Base-by-base conservation (phyloP, 1,139 yeast genomes). In the Hanseniaspora uvarum region DNA sequence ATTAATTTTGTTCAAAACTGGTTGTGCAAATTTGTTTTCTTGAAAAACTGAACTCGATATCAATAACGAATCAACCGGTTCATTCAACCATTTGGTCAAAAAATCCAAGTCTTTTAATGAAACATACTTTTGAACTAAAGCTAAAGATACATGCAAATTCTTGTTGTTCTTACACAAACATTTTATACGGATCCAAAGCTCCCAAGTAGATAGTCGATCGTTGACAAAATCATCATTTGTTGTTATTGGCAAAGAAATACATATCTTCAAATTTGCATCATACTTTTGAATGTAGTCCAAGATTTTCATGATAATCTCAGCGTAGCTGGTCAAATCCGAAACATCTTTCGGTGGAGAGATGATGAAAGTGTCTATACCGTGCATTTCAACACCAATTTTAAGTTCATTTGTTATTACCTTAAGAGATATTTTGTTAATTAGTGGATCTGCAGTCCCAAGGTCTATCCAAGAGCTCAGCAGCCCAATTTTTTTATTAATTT, bases 401-500 rank as follows among this genome's bases (percentile, higher is more conserved):
- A 80, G 65, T 62, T 81, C 87, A 59, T 79, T 77, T 39, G 66
- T 57, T 26, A 80, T 56, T 0, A 80, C 83, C 59, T 79, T 80
- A 34, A 67, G 66, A 2, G 82, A 76, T 54, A 80, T 68, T 57
- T 73, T 76, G 34, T 81, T 76, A 11, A 77, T 70, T 4, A 70
- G 59, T 0, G 67, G 65, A 61, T 78, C 77, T 23, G 68, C 67
- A 31, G 79, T 73, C 58, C 80, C 86, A 36, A 80, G 66, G 60
- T 81, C 85, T 12, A 80, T 70, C 85, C 86, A 81, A 1, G 83
- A 78, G 0, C 85, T 75, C 1, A 80, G 65, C 36, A 80, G 60
- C 0, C 83, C 85, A 40, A 67, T 63, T 36, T 60, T 62, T 28
- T 38, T 38, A 26, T 33, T 30, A 5, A 37, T 37, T 28, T 24